Evolutionary conservation across 2,329 filamentous ascomycete species (phyloP).

Genomic region (Nemania diffusa): DNA sequence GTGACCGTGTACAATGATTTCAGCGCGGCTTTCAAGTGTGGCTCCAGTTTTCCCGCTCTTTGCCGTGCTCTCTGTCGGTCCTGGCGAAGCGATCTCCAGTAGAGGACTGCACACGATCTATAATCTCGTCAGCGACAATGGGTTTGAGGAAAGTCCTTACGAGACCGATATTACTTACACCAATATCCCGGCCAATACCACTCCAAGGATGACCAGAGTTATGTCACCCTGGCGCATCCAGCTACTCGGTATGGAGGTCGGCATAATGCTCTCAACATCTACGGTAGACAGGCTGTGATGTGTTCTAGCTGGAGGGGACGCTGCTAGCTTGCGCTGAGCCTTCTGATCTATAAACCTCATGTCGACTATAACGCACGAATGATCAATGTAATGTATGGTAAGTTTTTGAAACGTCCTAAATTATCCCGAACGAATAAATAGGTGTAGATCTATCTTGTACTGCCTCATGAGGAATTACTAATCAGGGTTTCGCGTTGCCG

Average conservation of each 20-base stretch:
- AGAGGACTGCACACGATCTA: background rate
- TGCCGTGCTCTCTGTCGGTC: background rate
- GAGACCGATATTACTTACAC: background rate
- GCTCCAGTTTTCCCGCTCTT: background rate
- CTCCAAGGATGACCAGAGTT: background rate
- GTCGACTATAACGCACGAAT: too few species aligned
- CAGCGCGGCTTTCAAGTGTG: background rate
- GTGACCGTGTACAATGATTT: constrained; percentile 9
- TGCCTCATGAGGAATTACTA: too few species aligned
- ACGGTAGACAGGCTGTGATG: background rate
- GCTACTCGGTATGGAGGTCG: too few species aligned
- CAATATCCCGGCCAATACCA: background rate
- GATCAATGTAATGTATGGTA: too few species aligned
- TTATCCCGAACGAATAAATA: too few species aligned
- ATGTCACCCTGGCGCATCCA: too few species aligned
- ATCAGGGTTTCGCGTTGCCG: too few species aligned
- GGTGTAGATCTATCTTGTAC: too few species aligned
- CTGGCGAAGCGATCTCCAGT: background rate
- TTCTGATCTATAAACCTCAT: background rate
- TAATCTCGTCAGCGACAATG: background rate
- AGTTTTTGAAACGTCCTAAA: too few species aligned
- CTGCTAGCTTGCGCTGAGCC: too few species aligned
- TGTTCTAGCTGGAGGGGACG: background rate
- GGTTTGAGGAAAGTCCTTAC: background rate
- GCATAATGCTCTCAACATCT: too few species aligned